These are phyloP conservation scores for Hanseniaspora lindneri DNA, from an alignment of 805 yeast genomes.

Conservation along the genomic window DNA sequence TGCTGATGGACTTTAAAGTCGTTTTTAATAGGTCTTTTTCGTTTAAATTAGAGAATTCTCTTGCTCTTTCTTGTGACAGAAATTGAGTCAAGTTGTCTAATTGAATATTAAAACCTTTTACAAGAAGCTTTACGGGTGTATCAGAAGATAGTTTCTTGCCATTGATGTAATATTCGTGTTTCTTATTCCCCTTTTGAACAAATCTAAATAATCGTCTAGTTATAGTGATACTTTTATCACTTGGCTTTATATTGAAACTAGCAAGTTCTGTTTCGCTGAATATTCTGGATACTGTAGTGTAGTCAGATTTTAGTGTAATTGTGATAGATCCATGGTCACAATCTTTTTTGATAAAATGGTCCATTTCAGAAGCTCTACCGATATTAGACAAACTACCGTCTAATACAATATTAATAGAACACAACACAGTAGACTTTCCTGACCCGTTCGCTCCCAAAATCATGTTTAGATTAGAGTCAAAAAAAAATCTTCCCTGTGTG, in stretches of 20 bases:
- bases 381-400: slow-evolving; percentile 67
- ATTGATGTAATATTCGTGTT: slow-evolving; percentile 45
- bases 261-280: slow-evolving; percentile 14
- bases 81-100: slow-evolving; percentile 87
- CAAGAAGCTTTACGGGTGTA: slow-evolving; percentile 33
- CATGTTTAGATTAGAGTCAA: slow-evolving; percentile 78
- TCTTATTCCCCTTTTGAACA: slow-evolving; percentile 30
- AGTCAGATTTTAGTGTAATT: slow-evolving; percentile 36
- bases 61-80: slow-evolving; percentile 88
- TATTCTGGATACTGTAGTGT: background rate
- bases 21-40: slow-evolving; percentile 64
- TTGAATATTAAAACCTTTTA: slow-evolving; percentile 56
- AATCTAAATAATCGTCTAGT: slow-evolving; percentile 26
- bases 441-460: slow-evolving; percentile 95
- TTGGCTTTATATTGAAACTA: slow-evolving; percentile 19
- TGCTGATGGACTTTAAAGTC: slow-evolving; percentile 70
- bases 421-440: slow-evolving; percentile 85
- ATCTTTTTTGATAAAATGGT: slow-evolving; percentile 66
- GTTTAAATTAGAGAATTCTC: slow-evolving; percentile 72
- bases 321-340: slow-evolving; percentile 35
- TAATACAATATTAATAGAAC: slow-evolving; percentile 82
- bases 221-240: slow-evolving; percentile 29
- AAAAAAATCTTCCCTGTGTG: slow-evolving; percentile 34
- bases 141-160: slow-evolving; percentile 32
- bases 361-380: slow-evolving; percentile 51